Conservation (phyloP, 164 flowering plant genomes). For the Stephania japonica region DNA sequence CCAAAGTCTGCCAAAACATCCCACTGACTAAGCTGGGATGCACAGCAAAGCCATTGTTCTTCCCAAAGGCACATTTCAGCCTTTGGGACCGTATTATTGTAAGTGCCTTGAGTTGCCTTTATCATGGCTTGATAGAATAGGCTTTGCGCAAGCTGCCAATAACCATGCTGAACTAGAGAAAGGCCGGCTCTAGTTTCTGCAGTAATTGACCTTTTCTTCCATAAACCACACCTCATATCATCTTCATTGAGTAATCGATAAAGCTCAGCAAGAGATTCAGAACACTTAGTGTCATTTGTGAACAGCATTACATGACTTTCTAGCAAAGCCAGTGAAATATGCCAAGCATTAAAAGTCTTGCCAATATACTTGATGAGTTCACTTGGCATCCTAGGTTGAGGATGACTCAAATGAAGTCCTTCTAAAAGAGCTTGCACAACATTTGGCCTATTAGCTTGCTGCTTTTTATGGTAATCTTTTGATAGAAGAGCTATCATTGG, state of each 20-base stretch:
- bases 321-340: constrained; percentile 75
- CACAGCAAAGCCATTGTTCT: constrained; percentile 96
- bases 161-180: constrained; percentile 97
- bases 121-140: constrained; percentile 96
- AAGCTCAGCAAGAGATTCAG: constrained; percentile 95
- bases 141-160: constrained; percentile 93
- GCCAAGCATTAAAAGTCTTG: constrained; percentile 99
- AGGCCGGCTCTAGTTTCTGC: constrained; percentile 96
- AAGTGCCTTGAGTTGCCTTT: constrained; percentile 99
- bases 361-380: constrained; percentile 97
- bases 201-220: constrained; percentile 85
- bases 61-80: constrained; percentile 99
- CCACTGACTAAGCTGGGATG: constrained; percentile 89
- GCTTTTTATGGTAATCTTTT: constrained; percentile 92
- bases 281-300: constrained; percentile 82
- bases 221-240: constrained; percentile 97
- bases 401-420: constrained; percentile 98
- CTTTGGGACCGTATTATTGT: constrained; percentile 91
- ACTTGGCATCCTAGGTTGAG: constrained; percentile 98
- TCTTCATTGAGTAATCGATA: constrained; percentile 96
- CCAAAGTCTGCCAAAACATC: constrained; percentile 85
- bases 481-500: constrained; percentile 92
- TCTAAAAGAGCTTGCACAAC: constrained; percentile 98
- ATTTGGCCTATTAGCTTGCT: constrained; percentile 83
- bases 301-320: constrained; percentile 97